A percentile compares a stretch with the other conserved stretches of the same genome.
Conservation (phyloP, 2,329 filamentous ascomycete species). For the Colletotrichum agaves region DNA sequence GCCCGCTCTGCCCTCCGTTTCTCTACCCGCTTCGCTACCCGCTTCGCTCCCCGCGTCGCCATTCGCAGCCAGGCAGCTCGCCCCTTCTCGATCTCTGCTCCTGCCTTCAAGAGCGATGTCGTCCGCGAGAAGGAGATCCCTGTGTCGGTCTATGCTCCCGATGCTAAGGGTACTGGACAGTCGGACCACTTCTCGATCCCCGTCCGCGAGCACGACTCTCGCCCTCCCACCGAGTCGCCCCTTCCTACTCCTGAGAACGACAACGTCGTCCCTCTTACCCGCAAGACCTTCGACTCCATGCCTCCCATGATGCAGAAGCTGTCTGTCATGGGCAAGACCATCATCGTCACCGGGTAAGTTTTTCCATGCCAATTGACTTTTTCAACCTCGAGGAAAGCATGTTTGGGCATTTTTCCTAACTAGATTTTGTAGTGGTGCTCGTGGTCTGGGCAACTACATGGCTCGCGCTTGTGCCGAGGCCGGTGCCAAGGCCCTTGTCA, state of each 20-base stretch:
- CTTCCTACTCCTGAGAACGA: conserved; percentile 56
- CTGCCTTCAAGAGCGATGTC: conserved; percentile 59
- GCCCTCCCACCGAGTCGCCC: conserved; percentile 55
- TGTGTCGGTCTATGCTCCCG: conserved; percentile 63
- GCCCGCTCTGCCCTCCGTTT: conserved; percentile 35
- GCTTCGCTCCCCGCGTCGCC: conserved; percentile 44
- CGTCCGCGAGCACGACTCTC: conserved; percentile 54
- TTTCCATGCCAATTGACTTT: conserved; percentile 1
- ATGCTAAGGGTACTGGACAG: conserved; percentile 56
- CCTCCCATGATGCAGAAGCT: conserved; percentile 76
- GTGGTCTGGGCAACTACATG: conserved; percentile 83
- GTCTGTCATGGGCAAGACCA: conserved; percentile 75
- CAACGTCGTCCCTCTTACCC: conserved; percentile 61
- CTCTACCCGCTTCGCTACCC: conserved; percentile 34
- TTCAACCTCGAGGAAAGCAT: not conserved
- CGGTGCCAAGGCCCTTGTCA: conserved; percentile 77
- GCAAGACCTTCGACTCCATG: conserved; percentile 61
- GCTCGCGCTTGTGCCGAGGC: conserved; percentile 81
- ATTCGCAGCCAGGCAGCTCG: conserved; percentile 45
- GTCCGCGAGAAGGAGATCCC: conserved; percentile 68
- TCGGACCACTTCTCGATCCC: conserved; percentile 67
- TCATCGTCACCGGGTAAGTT: conserved; percentile 76
- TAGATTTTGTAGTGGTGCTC: conserved; percentile 67
- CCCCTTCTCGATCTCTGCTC: conserved; percentile 50
- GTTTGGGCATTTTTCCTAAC: conserved; percentile 21